Conservation (phyloP, 345 rosid species). For the Bruguiera sexangula region DNA sequence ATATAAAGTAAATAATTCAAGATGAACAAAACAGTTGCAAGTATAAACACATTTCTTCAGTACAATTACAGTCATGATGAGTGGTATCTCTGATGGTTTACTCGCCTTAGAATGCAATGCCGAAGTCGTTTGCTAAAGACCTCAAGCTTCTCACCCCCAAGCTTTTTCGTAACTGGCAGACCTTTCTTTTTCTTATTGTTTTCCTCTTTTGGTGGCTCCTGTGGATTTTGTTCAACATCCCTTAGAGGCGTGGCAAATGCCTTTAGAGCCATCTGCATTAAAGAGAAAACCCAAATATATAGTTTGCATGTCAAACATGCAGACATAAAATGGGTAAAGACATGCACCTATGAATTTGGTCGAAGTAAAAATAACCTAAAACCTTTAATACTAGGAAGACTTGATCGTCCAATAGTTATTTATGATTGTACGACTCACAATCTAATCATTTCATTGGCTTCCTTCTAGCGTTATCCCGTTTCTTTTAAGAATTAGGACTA, state of each 20-base stretch:
- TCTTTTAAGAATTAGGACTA: too few relatives aligned
- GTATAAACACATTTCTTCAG: slow-evolving; percentile 21
- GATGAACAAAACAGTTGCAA: slow-evolving; percentile 12
- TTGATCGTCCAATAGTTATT: too few relatives aligned
- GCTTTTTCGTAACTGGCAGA: slow-evolving; percentile 45
- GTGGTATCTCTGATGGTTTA: slow-evolving; percentile 56
- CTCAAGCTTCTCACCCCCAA: slow-evolving; percentile 67
- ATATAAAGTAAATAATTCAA: background rate
- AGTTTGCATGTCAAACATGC: background rate
- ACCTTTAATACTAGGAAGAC: background rate
- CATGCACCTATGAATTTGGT: background rate
- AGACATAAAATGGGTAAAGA: background rate
- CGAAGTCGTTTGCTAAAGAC: slow-evolving; percentile 72
- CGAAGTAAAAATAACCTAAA: background rate
- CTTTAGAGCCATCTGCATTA: slow-evolving; percentile 40
- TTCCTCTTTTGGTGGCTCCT: slow-evolving; percentile 31
- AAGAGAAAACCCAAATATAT: background rate
- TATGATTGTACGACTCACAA: too few relatives aligned
- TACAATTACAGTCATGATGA: slow-evolving; percentile 40
- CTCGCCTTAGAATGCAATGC: slow-evolving; percentile 64
- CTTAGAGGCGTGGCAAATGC: slow-evolving; percentile 53
- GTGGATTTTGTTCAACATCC: slow-evolving; percentile 25
- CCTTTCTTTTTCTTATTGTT: slow-evolving; percentile 39
- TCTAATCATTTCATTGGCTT: too few relatives aligned
- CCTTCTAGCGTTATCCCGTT: too few relatives aligned